Base-by-base conservation (phyloP, 1,284 basidiomycete species). In the Trichosporon ovoides region DNA sequence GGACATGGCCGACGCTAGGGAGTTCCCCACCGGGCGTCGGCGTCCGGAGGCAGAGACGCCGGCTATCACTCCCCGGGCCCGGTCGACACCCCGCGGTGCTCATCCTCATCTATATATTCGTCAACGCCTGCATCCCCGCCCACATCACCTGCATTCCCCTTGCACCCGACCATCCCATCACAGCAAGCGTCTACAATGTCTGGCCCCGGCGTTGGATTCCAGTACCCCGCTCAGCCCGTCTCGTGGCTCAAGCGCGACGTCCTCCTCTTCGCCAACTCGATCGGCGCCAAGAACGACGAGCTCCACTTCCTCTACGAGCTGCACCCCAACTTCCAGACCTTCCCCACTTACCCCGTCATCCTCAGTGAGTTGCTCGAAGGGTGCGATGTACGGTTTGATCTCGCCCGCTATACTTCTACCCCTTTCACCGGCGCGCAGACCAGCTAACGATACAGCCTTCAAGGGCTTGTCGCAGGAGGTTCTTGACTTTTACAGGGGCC, bases 251-350 rank as follows among this genome's bases (percentile, higher is more conserved):
- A 62, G 58, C 61, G 61, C 43, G 61, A 62, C 13, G 55, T 19
- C 16, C 61, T 62, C 18, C 61, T 62, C 19, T 62, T 62, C 46
- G 61, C 61, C 55, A 62, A 59, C 61, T 62, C 61, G 50, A 59
- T 62, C 37, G 61, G 61, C 38, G 61, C 61, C 10, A 59, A 49
- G 10, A 43, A 54, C 46, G 61, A 62, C 50, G 61, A 62, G 61
- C 61, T 62, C 18, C 61, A 62, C 57, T 53, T 62, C 50, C 57
- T 59, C 37, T 62, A 62, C 57, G 61, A 62, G 53, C 58, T 62
- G 14, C 48, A 62, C 61, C 61, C 61, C 55, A 38, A 62, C 38
- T 62, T 62, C 43, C 34, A 38, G 49, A 53, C 55, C 11, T 62
- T 62, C 61, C 61, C 61, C 6, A 62, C 61, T 13, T 62, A 62